A percentile compares a stretch with the other conserved stretches of the same genome.
Conservation (phyloP, 306 rosid species). For the Cicer pinnatifidum region DNA sequence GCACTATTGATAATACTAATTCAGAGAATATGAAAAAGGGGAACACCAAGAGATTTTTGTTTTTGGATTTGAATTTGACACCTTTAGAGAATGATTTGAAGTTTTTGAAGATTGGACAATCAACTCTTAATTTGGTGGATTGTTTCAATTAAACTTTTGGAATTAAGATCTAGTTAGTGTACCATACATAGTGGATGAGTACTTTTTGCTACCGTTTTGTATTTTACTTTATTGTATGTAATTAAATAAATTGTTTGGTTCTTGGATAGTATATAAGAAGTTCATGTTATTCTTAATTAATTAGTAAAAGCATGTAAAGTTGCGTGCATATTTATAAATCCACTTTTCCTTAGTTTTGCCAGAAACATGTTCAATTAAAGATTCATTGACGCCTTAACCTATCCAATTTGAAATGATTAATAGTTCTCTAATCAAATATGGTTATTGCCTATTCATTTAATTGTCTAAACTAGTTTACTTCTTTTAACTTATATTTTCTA, state of each 20-base stretch:
- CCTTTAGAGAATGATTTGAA: conserved; percentile 77
- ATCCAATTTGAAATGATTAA: conserved; percentile 21
- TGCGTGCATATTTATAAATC: not conserved
- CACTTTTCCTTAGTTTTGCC: not conserved
- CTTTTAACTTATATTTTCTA: not conserved
- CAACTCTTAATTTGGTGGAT: conserved; percentile 54
- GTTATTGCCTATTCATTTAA: not conserved
- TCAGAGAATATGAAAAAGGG: conserved; percentile 17
- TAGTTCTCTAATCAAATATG: not conserved
- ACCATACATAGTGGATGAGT: not conserved
- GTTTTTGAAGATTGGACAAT: conserved; percentile 63
- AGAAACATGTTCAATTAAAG: not conserved
- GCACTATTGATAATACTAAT: conserved; percentile 10
- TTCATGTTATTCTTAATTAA: conserved; percentile 1
- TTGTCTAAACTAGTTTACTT: not conserved
- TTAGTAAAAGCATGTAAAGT: not conserved
- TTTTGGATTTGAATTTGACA: conserved; percentile 84
- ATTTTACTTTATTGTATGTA: conserved; percentile 30
- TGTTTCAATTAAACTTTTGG: conserved; percentile 46
- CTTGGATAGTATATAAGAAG: conserved; percentile 11
- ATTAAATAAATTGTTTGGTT: conserved; percentile 35
- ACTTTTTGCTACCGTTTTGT: conserved; percentile 4
- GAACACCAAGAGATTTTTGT: conserved; percentile 51
- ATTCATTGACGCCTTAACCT: not conserved
- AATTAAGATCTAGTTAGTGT: not conserved